Evolutionary conservation across 495 filamentous ascomycete species (phyloP).

Genomic region (Aspergillus carlsbadensis): DNA sequence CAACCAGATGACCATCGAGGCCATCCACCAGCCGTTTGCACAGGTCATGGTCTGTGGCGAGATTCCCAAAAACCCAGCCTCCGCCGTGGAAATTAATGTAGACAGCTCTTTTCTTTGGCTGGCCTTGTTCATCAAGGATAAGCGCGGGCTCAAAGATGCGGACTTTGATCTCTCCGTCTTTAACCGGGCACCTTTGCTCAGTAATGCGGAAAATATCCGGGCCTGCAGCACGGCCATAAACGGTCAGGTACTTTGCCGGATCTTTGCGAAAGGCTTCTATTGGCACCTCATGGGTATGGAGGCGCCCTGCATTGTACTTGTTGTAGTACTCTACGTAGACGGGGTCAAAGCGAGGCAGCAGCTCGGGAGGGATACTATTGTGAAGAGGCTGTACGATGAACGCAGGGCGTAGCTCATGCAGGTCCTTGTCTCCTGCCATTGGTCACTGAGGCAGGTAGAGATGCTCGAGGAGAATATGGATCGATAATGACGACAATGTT

Average conservation of each 20-base stretch:
- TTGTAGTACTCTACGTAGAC: conserved; percentile 38
- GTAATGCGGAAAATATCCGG: conserved; percentile 40
- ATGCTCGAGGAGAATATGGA: background rate
- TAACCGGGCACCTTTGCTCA: conserved; percentile 38
- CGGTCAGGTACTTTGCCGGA: conserved; percentile 35
- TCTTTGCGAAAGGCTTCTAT: conserved; percentile 45
- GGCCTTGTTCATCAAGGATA: conserved; percentile 26
- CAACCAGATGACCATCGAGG: conserved; percentile 36
- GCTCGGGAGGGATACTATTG: conserved; percentile 36
- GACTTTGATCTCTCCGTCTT: conserved; percentile 35
- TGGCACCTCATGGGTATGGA: conserved; percentile 41
- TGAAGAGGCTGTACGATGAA: conserved; percentile 32
- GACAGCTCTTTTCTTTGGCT: conserved; percentile 34
- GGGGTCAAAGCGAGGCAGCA: conserved; percentile 34
- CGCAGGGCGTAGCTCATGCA: conserved; percentile 26
- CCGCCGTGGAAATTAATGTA: conserved; percentile 43
- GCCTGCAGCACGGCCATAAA: conserved; percentile 34
- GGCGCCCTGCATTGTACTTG: conserved; percentile 39
- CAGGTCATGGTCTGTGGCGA: conserved; percentile 34
- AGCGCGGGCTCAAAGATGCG: conserved; percentile 39
- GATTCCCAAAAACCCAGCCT: conserved; percentile 42
- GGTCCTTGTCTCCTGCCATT: conserved; percentile 18
- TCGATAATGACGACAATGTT: background rate
- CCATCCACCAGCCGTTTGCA: conserved; percentile 37
- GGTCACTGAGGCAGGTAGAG: background rate